Evolutionary conservation across 768 basidiomycete genomes (phyloP), one percentile per base, ranked within the genome.

Genomic region (Xerocomellus chrysenteron): DNA sequence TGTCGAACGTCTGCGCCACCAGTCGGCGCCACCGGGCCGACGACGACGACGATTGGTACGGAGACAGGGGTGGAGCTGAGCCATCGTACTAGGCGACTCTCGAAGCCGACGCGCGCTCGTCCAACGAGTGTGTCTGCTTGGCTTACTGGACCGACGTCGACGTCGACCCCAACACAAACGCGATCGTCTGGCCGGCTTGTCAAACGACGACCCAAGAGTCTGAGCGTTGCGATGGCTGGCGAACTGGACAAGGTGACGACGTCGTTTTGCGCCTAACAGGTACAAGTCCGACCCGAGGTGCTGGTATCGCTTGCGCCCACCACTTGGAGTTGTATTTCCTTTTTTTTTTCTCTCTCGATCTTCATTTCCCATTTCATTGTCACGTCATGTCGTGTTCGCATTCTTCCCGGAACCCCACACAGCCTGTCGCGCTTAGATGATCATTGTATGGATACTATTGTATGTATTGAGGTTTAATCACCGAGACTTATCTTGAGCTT

Each of bases 391-490:
- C 3, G 12, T 48, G 21, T 37, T 45, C 6, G n/a, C 36, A 3
- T 43, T 28, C 21, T 37, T 32, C 10, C 21, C 11, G 30, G 30
- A 19, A n/a, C 30, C 30, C n/a, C 5, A 35, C 17, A 41, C 26
- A 52, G 21, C 49, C 16, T 48, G 47, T 14, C 33, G 6, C 28
- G 14, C 16, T 35, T 28, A 21, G 2, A 21, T 21, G 21, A 21
- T 21, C 21, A 21, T 21, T 21, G 12, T 39, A n/a, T 39, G 28
- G 19, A 50, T 39, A 44, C 19, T 43, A 59, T 46, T 16, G 11
- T 41, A 43, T 55, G 36, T 53, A 52, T 50, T 48, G 43, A 46
- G 39, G 46, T 52, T 61, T 63, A 63, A 63, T 65, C 56, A 66
- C 64, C 64, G 56, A 44, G n/a, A 8, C 14, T 44, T 24, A 16